Conservation (phyloP, 78 protist genomes). For the Dictyostelium intermedium region DNA sequence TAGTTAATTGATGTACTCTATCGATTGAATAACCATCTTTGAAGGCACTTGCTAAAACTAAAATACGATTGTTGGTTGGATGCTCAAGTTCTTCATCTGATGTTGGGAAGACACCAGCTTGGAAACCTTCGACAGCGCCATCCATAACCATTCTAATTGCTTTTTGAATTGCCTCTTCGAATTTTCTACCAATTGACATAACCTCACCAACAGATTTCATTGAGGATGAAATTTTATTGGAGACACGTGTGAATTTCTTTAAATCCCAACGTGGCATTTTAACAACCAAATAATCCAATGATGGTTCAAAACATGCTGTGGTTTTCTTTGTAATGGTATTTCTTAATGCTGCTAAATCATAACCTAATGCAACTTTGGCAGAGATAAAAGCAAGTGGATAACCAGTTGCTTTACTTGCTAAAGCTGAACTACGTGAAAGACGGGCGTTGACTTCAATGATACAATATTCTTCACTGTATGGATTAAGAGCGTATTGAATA, state of each 20-base stretch:
- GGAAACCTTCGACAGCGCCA: slow-evolving; percentile 67
- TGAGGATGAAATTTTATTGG: slow-evolving; percentile 77
- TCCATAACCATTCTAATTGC: slow-evolving; percentile 78
- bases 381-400: slow-evolving; percentile 98
- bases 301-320: slow-evolving; percentile 97
- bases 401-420: slow-evolving; percentile 98
- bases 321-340: slow-evolving; percentile 94
- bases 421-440: slow-evolving; percentile 96
- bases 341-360: slow-evolving; percentile 73
- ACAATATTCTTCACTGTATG: slow-evolving; percentile 88
- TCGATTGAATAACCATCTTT: slow-evolving; percentile 88
- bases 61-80: slow-evolving; percentile 92
- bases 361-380: slow-evolving; percentile 96
- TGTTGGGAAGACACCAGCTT: slow-evolving; percentile 54
- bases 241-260: slow-evolving; percentile 89
- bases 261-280: slow-evolving; percentile 95
- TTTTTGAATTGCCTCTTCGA: slow-evolving; percentile 96
- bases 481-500: slow-evolving; percentile 98
- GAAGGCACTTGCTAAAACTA: slow-evolving; percentile 90
- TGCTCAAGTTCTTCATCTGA: slow-evolving; percentile 82
- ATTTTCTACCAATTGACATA: slow-evolving; percentile 97
- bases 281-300: slow-evolving; percentile 96
- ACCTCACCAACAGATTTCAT: slow-evolving; percentile 99
- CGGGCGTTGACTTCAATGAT: slow-evolving; percentile 98
- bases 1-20: slow-evolving; percentile 87